Base-by-base conservation (phyloP, 2,329 filamentous ascomycete species). In the Xylariaceae sp. region DNA sequence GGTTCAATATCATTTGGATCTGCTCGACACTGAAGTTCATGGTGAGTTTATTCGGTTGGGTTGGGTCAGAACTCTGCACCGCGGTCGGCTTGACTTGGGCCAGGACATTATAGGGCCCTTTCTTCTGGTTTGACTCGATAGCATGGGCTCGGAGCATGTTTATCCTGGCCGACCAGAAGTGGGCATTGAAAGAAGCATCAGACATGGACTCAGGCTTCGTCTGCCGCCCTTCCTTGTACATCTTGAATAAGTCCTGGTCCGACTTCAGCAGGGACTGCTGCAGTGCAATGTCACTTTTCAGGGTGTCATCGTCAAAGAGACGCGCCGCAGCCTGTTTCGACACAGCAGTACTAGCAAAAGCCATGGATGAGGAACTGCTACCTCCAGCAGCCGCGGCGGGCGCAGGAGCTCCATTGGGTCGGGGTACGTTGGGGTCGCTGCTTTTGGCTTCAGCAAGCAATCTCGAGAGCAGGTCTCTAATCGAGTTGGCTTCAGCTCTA, bases 141-240 rank as follows among this genome's bases (percentile, higher is more conserved):
- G 88, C 89, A 61, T 95, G 85, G 0, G 90, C 83, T 10, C 92
- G 83, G 19, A 98, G 70, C 19, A 95, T 67, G 55, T 87, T 87
- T 29, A 89, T 75, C 29, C 93, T 75, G 2, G 87, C 86, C 2
- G 87, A 86, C 92, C 92, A 98, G 63, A 98, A 98, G 56, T 95
- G 90, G 1, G 78, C 70, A 46, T 90, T 88, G 58, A 96, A 94
- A 28, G 88, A 81, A 2, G 75, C 75, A 18, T 83, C 77, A 0
- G 82, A 81, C 40, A 96, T 81, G 2, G 83, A 80, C 6, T 90
- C 83, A 1, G 90, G 88, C 52, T 94, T 94, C 7, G 84, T 83
- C 33, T 75, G 71, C 31, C 88, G 67, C 1, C 87, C 83, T 52
- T 94, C 87, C 63, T 87, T 80, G 56, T 95, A 95, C 27, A 89